Evolutionary conservation across 2,329 filamentous ascomycete species (phyloP).

Genomic region (Ceratocystis ficicola): DNA sequence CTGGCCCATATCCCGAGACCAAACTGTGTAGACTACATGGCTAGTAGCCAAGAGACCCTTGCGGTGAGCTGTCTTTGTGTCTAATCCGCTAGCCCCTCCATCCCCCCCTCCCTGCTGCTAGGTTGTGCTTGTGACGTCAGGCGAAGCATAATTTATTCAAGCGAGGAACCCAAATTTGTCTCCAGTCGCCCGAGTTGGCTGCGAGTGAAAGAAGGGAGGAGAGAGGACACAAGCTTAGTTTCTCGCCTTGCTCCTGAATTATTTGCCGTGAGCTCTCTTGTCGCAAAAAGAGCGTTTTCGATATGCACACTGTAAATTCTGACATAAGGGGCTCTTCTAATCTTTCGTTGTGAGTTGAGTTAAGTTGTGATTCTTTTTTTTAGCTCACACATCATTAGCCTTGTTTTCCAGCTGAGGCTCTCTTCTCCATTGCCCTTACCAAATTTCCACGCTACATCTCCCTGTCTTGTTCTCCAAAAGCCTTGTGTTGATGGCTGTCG

Average conservation of each 20-base stretch:
- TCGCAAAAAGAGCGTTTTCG: not conserved
- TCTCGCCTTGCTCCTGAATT: not conserved
- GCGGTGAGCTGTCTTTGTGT: not conserved
- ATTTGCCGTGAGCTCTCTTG: not conserved
- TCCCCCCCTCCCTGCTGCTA: not conserved
- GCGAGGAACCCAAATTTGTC: not conserved
- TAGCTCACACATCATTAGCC: not conserved
- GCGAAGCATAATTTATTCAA: not conserved
- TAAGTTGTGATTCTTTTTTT: not conserved
- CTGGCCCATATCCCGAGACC: too few relatives aligned
- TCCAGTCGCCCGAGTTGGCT: not conserved
- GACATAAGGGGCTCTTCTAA: too few relatives aligned
- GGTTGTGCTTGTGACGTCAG: constrained; percentile 5
- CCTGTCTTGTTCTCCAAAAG: not conserved
- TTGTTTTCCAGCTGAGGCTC: not conserved
- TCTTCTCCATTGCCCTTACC: not conserved
- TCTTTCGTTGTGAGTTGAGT: not conserved
- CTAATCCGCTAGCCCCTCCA: not conserved
- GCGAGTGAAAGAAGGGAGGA: not conserved
- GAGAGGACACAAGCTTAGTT: constrained; percentile 4
- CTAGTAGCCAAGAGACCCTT: not conserved
- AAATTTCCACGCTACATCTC: not conserved
- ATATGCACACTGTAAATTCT: too few relatives aligned
- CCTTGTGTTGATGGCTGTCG: too few relatives aligned
- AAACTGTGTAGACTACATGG: not conserved